Evolutionary conservation across 2,329 filamentous ascomycete genomes (phyloP).

Genomic region (Tolypocladium ovalisporum): DNA sequence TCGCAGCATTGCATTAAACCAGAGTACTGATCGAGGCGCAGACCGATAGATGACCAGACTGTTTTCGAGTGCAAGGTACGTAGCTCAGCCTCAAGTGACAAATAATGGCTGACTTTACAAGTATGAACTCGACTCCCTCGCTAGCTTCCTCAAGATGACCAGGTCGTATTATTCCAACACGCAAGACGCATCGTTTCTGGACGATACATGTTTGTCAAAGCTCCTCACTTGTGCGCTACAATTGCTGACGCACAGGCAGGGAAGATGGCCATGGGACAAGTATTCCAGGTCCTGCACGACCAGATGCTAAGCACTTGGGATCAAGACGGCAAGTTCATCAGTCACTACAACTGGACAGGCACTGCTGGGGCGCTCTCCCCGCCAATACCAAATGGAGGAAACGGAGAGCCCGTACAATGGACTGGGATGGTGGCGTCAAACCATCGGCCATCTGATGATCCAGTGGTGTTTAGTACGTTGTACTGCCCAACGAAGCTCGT

Average conservation of each 20-base stretch:
- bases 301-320: conserved; percentile 16
- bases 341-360: conserved; percentile 19
- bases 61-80: conserved; percentile 17
- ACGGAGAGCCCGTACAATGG: conserved; percentile 66
- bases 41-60: conserved; percentile 12
- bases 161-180: conserved; percentile 68
- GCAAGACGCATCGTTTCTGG: conserved; percentile 56
- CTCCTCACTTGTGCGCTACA: too few species aligned
- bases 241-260: conserved; percentile 34
- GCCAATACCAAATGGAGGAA: conserved; percentile 52
- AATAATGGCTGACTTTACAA: conserved; percentile 32
- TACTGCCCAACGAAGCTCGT: not conserved
- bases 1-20: not conserved
- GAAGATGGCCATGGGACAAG: conserved; percentile 39
- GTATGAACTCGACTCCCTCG: conserved; percentile 83
- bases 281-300: conserved; percentile 13
- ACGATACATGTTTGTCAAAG: conserved; percentile 13
- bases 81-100: too few species aligned
- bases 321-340: conserved; percentile 12
- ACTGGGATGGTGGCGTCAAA: conserved; percentile 71
- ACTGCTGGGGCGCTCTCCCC: conserved; percentile 12
- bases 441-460: conserved; percentile 76
- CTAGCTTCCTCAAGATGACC: conserved; percentile 71
- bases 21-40: not conserved
- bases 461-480: conserved; percentile 50